phyloP scores from a whole-genome alignment of 75 land plant genomes.

The Selaginella moellendorffii region DNA sequence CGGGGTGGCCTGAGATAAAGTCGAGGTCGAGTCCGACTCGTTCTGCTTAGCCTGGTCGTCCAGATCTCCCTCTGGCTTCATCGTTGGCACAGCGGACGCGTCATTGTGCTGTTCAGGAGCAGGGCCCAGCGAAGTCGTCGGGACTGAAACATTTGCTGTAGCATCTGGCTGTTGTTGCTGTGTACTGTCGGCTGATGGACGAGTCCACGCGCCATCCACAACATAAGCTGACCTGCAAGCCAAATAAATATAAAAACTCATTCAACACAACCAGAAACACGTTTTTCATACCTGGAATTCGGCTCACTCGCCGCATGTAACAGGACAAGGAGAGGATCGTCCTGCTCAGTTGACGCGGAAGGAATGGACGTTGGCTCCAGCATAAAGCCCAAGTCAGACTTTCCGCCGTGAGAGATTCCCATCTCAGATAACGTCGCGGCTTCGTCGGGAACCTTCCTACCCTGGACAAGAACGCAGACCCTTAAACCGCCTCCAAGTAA shows the following conservation, averaged over 20 bases:
- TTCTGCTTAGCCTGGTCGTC: conserved; percentile 23
- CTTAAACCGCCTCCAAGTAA: conserved; percentile 68
- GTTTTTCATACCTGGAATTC: background rate
- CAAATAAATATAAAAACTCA: background rate
- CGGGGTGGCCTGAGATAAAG: conserved; percentile 5
- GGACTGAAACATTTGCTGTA: background rate
- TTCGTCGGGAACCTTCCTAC: conserved; percentile 77
- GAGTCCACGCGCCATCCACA: background rate
- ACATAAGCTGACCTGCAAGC: background rate
- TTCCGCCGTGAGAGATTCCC: conserved; percentile 51
- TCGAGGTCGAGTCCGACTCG: conserved; percentile 13
- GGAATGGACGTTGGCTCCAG: conserved; percentile 57
- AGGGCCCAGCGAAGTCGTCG: background rate
- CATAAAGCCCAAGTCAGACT: conserved; percentile 59
- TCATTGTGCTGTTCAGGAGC: background rate
- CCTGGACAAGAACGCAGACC: conserved; percentile 75
- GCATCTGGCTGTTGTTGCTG: background rate
- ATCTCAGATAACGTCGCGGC: conserved; percentile 53
- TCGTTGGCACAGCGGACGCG: background rate
- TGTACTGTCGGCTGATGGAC: background rate
- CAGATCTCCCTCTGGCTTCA: conserved; percentile 21
- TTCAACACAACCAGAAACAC: background rate
- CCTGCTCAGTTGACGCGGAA: conserved; percentile 28
- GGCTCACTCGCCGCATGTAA: conserved; percentile 25
- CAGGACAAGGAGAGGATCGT: conserved; percentile 34